phyloP scores from a whole-genome alignment of 441 rosid genomes.

The Erodium trifolium region DNA sequence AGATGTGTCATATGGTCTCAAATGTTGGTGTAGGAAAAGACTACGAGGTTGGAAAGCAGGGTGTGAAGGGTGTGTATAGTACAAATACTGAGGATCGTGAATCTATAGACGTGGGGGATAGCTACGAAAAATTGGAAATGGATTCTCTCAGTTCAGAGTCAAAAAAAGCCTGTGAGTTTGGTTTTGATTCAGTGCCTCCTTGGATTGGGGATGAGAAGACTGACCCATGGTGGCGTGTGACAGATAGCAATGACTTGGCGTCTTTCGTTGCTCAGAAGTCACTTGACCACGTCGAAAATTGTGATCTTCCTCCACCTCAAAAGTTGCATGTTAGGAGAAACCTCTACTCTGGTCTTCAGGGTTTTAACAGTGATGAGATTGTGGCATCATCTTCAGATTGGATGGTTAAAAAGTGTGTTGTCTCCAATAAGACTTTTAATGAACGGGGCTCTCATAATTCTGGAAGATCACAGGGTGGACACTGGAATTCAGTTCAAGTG shows the following conservation, averaged over 20 bases:
- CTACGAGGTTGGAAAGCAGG: background rate
- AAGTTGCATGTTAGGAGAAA: conserved; percentile 41
- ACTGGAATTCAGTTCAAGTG: conserved; percentile 29
- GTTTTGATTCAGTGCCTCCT: conserved; percentile 45
- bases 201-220: conserved; percentile 52
- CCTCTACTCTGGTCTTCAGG: conserved; percentile 29
- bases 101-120: conserved; percentile 31
- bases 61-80: background rate
- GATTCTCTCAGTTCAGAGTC: conserved; percentile 29
- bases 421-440: conserved; percentile 18
- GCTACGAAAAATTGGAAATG: conserved; percentile 31
- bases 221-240: conserved; percentile 85
- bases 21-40: background rate
- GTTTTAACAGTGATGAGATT: conserved; percentile 30
- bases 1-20: background rate
- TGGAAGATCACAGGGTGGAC: conserved; percentile 21
- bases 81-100: conserved; percentile 18
- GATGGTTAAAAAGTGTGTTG: conserved; percentile 22
- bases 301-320: conserved; percentile 93
- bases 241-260: conserved; percentile 76
- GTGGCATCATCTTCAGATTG: conserved; percentile 27
- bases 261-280: conserved; percentile 82
- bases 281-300: conserved; percentile 58
- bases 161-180: conserved; percentile 30
- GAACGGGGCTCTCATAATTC: conserved; percentile 22